Evolutionary conservation across 2,329 filamentous ascomycete genomes (phyloP), one percentile per base, ranked within the genome.

Genomic region (Cercospora brassicicola): DNA sequence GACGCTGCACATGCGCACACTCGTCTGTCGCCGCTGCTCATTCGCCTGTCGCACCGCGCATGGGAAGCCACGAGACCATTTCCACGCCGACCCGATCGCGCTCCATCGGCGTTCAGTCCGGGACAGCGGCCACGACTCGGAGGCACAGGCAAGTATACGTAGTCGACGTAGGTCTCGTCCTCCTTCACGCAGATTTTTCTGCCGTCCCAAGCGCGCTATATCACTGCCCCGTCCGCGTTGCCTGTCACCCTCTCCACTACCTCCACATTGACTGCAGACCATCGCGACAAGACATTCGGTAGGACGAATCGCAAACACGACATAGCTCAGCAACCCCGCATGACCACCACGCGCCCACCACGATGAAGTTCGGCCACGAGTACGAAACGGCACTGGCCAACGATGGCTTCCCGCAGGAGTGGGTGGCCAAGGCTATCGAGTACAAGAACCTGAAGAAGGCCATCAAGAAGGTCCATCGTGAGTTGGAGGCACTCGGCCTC

Each of bases 391-490:
- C 86, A 60, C 84, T 96, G 69, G 83, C 87, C 70, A 86, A 83
- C 71, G 90, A 92, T 84, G 90, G 87, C 71, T 96, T 93, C 77
- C 93, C 93, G 7, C 81, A 86, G 60, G 88, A 90, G 76, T 88
- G 86, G 86, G 81, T 93, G 59, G 85, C 90, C 55, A 89, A 88
- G 30, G 92, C 93, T 59, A 91, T 96, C 69, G 92, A 91, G 2
- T 96, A 96, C 78, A 87, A 90, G 55, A 88, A 93, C 79, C 86
- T 96, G 66, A 96, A 96, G 81, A 96, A 96, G 82, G 92, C 91
- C 80, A 90, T 96, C 77, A 94, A 94, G 77, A 90, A 89, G 76
- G 89, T 96, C 60, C 87, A 90, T 71, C 81, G 83, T 62, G 92
- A 96, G 81, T 84, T 96, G 62, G 81, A 84, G 48, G 84, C 85